Conservation (phyloP, 2,329 filamentous ascomycete genomes). For the Hymenoscyphus infarciens region DNA sequence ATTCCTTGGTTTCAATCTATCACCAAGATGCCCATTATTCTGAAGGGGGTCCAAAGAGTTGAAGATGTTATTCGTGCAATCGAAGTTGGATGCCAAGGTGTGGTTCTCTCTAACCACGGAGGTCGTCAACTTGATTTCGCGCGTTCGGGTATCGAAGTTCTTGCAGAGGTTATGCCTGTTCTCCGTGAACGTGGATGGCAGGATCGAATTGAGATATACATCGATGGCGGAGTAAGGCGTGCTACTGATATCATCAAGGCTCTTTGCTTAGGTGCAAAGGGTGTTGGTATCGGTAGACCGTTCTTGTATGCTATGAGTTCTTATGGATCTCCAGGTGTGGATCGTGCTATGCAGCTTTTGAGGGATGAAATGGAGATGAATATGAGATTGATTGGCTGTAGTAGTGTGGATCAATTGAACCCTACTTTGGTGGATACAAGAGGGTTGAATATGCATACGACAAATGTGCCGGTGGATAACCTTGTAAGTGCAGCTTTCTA, state of each 20-base stretch:
- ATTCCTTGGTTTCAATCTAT: slow-evolving; percentile 89
- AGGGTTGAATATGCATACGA: slow-evolving; percentile 60
- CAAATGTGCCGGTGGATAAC: slow-evolving; percentile 58
- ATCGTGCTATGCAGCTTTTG: slow-evolving; percentile 85
- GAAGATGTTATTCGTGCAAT: slow-evolving; percentile 91
- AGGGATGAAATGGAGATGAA: slow-evolving; percentile 99
- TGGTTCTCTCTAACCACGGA: slow-evolving; percentile 94
- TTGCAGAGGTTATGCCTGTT: slow-evolving; percentile 90
- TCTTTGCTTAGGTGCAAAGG: slow-evolving; percentile 84
- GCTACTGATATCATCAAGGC: slow-evolving; percentile 96
- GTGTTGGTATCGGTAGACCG: slow-evolving; percentile 89
- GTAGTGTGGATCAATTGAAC: slow-evolving; percentile 70
- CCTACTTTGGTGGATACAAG: slow-evolving; percentile 76
- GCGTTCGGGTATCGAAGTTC: slow-evolving; percentile 81
- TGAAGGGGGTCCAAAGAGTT: slow-evolving; percentile 95
- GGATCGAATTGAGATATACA: slow-evolving; percentile 76
- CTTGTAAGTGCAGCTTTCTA: slow-evolving; percentile 36
- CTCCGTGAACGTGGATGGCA: slow-evolving; percentile 71
- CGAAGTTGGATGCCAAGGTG: slow-evolving; percentile 77
- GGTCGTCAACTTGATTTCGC: slow-evolving; percentile 92
- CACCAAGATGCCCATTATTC: slow-evolving; percentile 89
- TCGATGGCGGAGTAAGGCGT: slow-evolving; percentile 87
- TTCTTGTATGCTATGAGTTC: slow-evolving; percentile 96
- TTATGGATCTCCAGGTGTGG: slow-evolving; percentile 83
- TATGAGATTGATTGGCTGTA: slow-evolving; percentile 88